Percentiles rank a stretch among this genome's conserved stretches.
Evolutionary conservation across 495 filamentous ascomycete genomes (phyloP).

Genomic region (Rostrohypoxylon terebratum): DNA sequence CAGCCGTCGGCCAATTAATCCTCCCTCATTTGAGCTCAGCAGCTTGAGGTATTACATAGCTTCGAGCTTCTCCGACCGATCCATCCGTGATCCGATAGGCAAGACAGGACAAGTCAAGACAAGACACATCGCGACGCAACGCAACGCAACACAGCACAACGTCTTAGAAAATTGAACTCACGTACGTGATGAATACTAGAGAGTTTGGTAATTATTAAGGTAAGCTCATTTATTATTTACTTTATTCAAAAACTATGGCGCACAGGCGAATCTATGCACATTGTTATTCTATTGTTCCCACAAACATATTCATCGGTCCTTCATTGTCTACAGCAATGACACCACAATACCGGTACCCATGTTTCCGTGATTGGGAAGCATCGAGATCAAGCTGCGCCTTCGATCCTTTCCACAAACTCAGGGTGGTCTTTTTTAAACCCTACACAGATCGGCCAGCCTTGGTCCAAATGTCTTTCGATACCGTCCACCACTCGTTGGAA

Average conservation of each 20-base stretch:
- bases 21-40: constrained; percentile 15
- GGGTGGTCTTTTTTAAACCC: not conserved
- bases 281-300: constrained; percentile 14
- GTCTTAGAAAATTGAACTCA: not conserved
- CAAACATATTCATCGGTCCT: constrained; percentile 19
- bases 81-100: constrained; percentile 29
- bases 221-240: constrained; percentile 12
- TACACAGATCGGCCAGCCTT: not conserved
- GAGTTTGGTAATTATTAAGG: constrained; percentile 17
- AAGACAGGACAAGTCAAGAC: constrained; percentile 20
- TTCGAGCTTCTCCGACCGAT: constrained; percentile 27
- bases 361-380: constrained; percentile 5
- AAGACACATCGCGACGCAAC: too few relatives aligned
- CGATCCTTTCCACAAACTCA: not conserved
- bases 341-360: constrained; percentile 10
- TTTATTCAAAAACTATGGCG: not conserved
- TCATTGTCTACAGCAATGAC: not conserved
- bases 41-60: constrained; percentile 12
- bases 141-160: not conserved
- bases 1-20: constrained; percentile 33
- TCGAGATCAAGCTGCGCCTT: constrained; percentile 14
- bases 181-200: not conserved
- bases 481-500: not conserved
- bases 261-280: not conserved
- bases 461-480: not conserved